Conservation (phyloP, 345 rosid species). For the Rubroshorea leprosula region DNA sequence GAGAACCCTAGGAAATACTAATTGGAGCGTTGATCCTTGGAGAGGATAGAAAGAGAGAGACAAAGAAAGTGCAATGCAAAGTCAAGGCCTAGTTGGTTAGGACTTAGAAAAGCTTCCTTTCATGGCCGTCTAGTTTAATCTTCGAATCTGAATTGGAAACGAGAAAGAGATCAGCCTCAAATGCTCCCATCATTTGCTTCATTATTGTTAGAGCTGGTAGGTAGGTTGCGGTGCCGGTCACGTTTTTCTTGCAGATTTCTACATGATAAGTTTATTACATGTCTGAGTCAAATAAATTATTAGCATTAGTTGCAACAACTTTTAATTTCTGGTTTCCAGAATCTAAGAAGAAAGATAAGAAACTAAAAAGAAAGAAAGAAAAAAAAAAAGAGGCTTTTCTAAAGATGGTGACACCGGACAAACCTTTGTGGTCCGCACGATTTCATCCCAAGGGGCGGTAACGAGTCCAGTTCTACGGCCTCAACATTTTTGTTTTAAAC, state of each 20-base stretch:
- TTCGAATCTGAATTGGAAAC: constrained; percentile 11
- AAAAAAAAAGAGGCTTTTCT: no score
- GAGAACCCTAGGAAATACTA: constrained; percentile 5
- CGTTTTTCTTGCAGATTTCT: constrained; percentile 28
- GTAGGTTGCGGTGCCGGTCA: constrained; percentile 33
- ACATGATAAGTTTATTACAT: constrained; percentile 7
- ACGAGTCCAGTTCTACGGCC: no score
- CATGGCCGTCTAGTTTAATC: no score
- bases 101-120: constrained; percentile 18
- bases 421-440: no score
- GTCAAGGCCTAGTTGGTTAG: no score
- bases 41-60: neutral
- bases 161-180: constrained; percentile 43
- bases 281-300: constrained; percentile 15
- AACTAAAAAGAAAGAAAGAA: no score
- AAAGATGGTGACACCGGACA: no score
- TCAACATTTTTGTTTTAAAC: no score
- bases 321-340: neutral
- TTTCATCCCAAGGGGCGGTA: no score
- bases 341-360: no score
- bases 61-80: no score
- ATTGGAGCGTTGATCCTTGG: constrained; percentile 18
- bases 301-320: neutral
- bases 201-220: constrained; percentile 26
- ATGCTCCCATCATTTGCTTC: constrained; percentile 30